Conservation (phyloP, 257 asterid species). For the Penstemon davidsonii region DNA sequence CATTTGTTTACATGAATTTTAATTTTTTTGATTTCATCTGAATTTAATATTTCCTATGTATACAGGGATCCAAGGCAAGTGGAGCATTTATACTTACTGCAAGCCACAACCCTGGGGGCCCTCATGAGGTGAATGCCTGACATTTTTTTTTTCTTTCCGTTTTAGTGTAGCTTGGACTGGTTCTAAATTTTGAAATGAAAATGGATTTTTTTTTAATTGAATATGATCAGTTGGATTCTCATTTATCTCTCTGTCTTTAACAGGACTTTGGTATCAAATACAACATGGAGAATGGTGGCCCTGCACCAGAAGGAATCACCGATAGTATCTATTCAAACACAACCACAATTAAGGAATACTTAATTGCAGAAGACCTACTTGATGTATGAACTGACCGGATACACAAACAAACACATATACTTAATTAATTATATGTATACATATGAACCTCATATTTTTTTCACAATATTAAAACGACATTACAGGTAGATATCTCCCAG, state of each 20-base stretch:
- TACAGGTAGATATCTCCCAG: slow-evolving; percentile 80
- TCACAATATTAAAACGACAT: slow-evolving; percentile 4
- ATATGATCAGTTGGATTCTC: neutral
- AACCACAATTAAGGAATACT: slow-evolving; percentile 83
- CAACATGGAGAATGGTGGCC: slow-evolving; percentile 99
- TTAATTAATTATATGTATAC: neutral
- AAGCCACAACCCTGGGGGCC: slow-evolving; percentile 99
- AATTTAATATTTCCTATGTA: slow-evolving; percentile 18
- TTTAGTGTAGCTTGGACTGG: no score
- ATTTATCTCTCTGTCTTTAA: slow-evolving; percentile 19
- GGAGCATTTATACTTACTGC: slow-evolving; percentile 97
- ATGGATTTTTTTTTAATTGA: no score
- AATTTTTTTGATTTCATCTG: neutral
- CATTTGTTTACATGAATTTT: no score
- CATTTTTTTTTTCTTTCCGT: slow-evolving; percentile 20
- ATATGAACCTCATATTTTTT: neutral
- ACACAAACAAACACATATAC: neutral
- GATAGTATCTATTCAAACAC: slow-evolving; percentile 84
- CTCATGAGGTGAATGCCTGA: slow-evolving; percentile 65
- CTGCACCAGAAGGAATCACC: slow-evolving; percentile 96
- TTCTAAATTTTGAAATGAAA: no score
- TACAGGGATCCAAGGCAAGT: slow-evolving; percentile 87
- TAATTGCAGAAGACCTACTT: slow-evolving; percentile 88
- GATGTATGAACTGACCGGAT: slow-evolving; percentile 52
- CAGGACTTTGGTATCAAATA: slow-evolving; percentile 98